Conservation (phyloP, 495 filamentous ascomycete genomes). For the Podospora anserina region DNA sequence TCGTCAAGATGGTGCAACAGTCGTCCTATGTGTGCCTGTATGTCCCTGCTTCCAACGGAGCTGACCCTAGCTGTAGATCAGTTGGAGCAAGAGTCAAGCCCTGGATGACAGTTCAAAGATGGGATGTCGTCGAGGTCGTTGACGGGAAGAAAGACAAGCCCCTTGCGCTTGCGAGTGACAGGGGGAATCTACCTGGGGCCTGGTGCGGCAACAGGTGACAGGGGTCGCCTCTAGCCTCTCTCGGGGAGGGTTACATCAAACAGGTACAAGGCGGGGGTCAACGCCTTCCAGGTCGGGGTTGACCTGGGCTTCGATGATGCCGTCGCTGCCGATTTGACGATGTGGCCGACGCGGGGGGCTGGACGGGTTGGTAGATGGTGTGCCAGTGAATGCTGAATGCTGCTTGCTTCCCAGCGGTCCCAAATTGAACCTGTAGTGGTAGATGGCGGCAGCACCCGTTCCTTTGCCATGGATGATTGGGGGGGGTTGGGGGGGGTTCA, state of each 20-base stretch:
- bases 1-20: neutral
- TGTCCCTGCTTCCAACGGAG: neutral
- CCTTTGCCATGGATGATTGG: neutral
- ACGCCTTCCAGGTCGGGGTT: neutral
- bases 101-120: neutral
- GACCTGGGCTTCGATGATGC: neutral
- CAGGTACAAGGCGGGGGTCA: neutral
- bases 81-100: neutral
- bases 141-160: neutral
- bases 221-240: neutral
- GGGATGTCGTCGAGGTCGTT: neutral
- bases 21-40: neutral
- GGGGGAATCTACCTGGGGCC: neutral
- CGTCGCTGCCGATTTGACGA: neutral
- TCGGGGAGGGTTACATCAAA: neutral
- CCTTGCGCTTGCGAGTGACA: neutral
- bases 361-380: neutral
- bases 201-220: neutral
- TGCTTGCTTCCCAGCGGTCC: neutral
- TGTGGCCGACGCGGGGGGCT: neutral
- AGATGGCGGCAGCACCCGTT: neutral
- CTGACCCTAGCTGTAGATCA: neutral
- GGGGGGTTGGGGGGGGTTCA: too few relatives aligned
- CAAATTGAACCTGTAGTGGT: conserved; percentile 1
- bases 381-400: neutral